Percentiles rank a stretch among this genome's conserved stretches.
These are phyloP conservation scores for Sicyos baderoa DNA, from an alignment of 306 rosid species.

Conservation along the genomic window DNA sequence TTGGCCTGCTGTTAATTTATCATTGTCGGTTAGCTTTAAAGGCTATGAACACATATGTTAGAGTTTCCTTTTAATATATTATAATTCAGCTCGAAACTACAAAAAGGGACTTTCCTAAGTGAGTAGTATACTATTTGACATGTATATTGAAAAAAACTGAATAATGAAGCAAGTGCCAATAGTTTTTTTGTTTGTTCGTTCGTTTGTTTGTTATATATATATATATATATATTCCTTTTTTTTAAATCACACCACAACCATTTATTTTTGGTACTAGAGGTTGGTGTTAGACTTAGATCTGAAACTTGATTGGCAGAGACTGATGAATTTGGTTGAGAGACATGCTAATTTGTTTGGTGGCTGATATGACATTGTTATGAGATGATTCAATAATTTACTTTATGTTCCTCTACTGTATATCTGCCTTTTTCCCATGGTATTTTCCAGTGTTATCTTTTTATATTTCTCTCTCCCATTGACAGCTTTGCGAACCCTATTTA, in stretches of 20 bases:
- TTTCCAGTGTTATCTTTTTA: neutral
- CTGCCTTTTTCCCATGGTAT: neutral
- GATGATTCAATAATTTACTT: neutral
- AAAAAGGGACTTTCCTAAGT: neutral
- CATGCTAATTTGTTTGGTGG: neutral
- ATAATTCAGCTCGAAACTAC: neutral
- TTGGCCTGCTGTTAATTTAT: conserved; percentile 7
- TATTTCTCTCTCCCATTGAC: neutral
- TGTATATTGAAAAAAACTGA: neutral
- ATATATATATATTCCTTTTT: too few species aligned
- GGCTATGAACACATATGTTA: neutral
- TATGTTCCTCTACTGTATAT: neutral
- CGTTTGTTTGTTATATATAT: too few species aligned
- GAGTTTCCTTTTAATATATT: neutral
- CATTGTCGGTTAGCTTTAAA: neutral
- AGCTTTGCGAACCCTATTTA: neutral
- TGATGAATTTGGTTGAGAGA: neutral
- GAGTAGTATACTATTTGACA: conserved; percentile 8
- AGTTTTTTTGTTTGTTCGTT: too few species aligned
- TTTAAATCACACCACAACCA: neutral
- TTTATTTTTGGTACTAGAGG: conserved; percentile 7
- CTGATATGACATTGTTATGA: neutral
- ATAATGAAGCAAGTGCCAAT: neutral
- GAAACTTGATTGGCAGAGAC: neutral
- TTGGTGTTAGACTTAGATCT: conserved; percentile 13